Evolutionary conservation across 148 eudicot species (phyloP), one percentile per base, ranked within the genome.

Genomic region (Arbutus unedo): DNA sequence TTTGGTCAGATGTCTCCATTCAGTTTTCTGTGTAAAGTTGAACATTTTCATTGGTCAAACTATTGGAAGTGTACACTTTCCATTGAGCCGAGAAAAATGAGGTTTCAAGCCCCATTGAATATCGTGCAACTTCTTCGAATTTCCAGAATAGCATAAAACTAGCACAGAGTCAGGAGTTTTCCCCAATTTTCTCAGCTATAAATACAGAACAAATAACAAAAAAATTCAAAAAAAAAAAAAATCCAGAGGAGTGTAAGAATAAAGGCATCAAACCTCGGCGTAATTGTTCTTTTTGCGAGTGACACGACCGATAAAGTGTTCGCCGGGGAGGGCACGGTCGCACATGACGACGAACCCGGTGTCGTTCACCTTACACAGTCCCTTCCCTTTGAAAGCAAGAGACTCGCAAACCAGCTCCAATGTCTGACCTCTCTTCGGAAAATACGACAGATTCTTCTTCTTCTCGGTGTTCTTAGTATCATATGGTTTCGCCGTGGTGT

Each of bases 301-400:
- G 55, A 96, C 96, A 41, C 98, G 91, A 3, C 96, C 98, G 49
- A 96, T 10, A 66, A 96, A 94, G 47, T 93, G 91, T 70, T 96
- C 99, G 7, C 99, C 99, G 8, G 99, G 99, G 70, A 96, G 90
- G 21, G 93, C 98, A 18, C 99, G 93, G 83, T 96, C 99, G 84
- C 98, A 94, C 97, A 96, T 91, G 54, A 94, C 87, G 50, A 96
- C 92, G 82, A 88, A 96, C 3, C 99, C 99, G 64, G 95, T 87
- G 0, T 88, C 93, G 15, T 89, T 86, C 64, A 90, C 97, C 80
- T 91, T 94, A 57, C 99, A 96, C 50, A 96, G 62, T 25, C 99
- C 98, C 81, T 94, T 96, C 9, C 97, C 98, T 79, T 91, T 94
- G 82, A 92, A 96, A 2, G 88, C 99, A 79, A 96, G 83, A 80